Conservation (phyloP, 108 stramenopile species). For the Hondaea fermentalgiana region DNA sequence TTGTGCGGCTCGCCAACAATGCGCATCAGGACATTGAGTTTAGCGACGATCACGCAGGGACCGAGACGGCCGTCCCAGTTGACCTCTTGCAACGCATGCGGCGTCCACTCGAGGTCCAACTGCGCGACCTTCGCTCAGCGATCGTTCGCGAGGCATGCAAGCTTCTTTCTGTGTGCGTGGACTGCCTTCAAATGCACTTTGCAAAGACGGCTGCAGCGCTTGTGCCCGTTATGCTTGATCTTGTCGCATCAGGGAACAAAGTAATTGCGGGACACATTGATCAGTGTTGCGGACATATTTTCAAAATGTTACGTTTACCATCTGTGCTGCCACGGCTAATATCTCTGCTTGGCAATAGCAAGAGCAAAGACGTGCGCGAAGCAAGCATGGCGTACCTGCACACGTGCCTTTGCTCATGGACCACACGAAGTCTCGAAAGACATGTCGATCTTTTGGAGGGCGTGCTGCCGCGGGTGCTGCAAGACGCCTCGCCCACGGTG, state of each 20-base stretch:
- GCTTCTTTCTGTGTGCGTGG: neutral
- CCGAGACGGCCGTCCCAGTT: neutral
- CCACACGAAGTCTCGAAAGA: neutral
- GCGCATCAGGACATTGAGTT: neutral
- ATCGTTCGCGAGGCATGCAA: conserved; percentile 6
- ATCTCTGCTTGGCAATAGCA: neutral
- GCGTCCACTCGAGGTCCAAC: neutral
- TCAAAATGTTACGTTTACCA: neutral
- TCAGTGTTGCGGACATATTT: neutral
- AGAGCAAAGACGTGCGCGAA: neutral
- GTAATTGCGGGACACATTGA: neutral
- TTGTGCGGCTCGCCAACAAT: neutral
- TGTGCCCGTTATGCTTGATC: neutral
- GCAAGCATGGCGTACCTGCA: neutral
- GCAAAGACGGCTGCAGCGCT: neutral
- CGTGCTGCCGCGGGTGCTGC: neutral
- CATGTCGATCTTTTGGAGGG: neutral
- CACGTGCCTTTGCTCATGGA: neutral
- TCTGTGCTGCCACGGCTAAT: neutral
- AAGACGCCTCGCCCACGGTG: neutral
- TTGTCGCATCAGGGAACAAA: neutral
- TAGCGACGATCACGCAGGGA: neutral
- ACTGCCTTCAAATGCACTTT: neutral
- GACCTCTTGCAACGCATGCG: neutral
- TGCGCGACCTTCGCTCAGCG: neutral